A percentile compares a stretch with the other conserved stretches of the same genome.
These are phyloP conservation scores for Iberis pinnata DNA, from an alignment of 345 rosid genomes.

Conservation along the genomic window DNA sequence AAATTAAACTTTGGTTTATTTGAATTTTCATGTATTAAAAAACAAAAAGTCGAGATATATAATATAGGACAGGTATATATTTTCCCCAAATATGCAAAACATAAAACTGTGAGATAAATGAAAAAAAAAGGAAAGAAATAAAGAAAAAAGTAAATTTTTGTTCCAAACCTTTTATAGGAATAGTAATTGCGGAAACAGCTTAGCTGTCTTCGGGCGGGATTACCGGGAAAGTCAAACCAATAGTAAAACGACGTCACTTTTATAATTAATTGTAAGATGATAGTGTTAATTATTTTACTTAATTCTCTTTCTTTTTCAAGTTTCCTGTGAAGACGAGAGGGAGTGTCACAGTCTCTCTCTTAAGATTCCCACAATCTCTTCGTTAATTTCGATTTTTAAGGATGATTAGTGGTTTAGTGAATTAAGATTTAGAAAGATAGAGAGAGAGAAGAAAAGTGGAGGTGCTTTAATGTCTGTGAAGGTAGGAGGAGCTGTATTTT, in stretches of 20 bases:
- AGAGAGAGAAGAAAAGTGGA: slow-evolving; percentile 17
- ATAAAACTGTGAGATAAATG: background rate
- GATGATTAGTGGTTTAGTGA: slow-evolving; percentile 19
- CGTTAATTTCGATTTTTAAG: slow-evolving; percentile 16
- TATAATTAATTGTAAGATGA: background rate
- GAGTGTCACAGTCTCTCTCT: slow-evolving; percentile 24
- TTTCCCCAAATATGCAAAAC: background rate
- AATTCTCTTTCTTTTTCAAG: background rate
- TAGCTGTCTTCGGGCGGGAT: slow-evolving; percentile 17
- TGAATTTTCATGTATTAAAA: background rate
- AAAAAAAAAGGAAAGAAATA: background rate
- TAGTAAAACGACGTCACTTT: slow-evolving; percentile 23
- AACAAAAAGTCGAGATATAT: background rate
- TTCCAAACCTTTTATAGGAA: slow-evolving; percentile 19
- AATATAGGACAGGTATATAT: background rate
- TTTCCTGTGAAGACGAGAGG: slow-evolving; percentile 15
- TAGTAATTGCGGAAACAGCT: slow-evolving; percentile 21
- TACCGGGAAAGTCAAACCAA: slow-evolving; percentile 17
- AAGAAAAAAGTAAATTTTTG: slow-evolving; percentile 3
- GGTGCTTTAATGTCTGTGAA: slow-evolving; percentile 34
- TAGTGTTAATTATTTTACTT: background rate
- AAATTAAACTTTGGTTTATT: too few species aligned
- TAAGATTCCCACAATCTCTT: slow-evolving; percentile 9
- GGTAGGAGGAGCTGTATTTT: slow-evolving; percentile 37
- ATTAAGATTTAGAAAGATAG: slow-evolving; percentile 29